Evolutionary conservation across 768 basidiomycete genomes (phyloP).

Genomic region (Paxillus involutus): DNA sequence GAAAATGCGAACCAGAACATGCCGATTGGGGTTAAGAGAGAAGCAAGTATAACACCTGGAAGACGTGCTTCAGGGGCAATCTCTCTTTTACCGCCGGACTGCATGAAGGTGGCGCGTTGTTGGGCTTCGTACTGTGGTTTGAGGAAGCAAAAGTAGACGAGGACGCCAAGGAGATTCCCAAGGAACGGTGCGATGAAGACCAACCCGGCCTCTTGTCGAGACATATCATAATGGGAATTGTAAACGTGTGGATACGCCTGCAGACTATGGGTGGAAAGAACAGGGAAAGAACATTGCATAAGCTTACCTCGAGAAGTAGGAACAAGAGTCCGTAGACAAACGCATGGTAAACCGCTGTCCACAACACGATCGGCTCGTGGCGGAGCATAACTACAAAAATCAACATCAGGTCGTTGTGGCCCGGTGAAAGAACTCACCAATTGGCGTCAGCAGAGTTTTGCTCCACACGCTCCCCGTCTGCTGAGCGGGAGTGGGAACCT

Average conservation of each 20-base stretch:
- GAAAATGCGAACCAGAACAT: conserved; percentile 28
- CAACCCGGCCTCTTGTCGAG: conserved; percentile 19
- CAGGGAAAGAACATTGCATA: background rate
- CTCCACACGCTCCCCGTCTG: conserved; percentile 8
- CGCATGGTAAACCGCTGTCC: conserved; percentile 28
- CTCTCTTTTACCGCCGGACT: conserved; percentile 17
- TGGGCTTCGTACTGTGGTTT: conserved; percentile 23
- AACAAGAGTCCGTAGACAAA: conserved; percentile 29
- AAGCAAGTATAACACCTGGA: conserved; percentile 19
- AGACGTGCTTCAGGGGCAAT: conserved; percentile 22
- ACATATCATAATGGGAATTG: conserved; percentile 19
- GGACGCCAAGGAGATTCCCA: conserved; percentile 23
- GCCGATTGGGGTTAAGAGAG: conserved; percentile 19
- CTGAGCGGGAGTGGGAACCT: background rate
- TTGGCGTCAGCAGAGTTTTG: conserved; percentile 13
- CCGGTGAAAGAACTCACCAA: conserved; percentile 9
- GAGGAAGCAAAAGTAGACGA: conserved; percentile 20
- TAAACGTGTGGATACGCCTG: conserved; percentile 26
- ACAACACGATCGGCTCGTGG: conserved; percentile 25
- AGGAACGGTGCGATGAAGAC: conserved; percentile 23
- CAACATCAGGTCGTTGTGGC: background rate
- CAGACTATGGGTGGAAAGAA: background rate
- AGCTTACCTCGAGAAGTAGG: conserved; percentile 25
- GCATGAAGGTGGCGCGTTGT: conserved; percentile 9
- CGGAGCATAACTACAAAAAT: conserved; percentile 20